These are phyloP conservation scores for Grosmannia huntii DNA, from an alignment of 2,329 filamentous ascomycete species.

Conservation along the genomic window DNA sequence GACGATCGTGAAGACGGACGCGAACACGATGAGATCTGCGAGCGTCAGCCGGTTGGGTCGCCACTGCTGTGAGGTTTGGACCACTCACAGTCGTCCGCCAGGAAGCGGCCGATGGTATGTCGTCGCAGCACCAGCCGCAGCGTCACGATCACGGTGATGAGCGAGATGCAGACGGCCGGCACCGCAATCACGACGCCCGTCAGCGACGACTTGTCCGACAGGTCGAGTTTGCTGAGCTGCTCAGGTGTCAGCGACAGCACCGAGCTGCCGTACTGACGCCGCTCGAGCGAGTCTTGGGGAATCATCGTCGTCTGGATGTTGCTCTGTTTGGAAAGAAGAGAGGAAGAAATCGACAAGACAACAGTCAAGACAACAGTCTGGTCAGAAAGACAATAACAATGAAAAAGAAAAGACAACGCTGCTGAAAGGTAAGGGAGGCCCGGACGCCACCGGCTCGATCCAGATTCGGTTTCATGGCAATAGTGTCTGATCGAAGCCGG, in stretches of 20 bases:
- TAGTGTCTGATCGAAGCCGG: too few species aligned
- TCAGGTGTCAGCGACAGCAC: conserved; percentile 4
- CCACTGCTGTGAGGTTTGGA: background rate
- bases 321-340: too few species aligned
- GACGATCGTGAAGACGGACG: conserved; percentile 13
- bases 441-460: too few species aligned
- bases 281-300: background rate
- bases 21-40: conserved; percentile 12
- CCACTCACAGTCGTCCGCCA: conserved; percentile 12
- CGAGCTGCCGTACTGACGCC: background rate
- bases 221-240: conserved; percentile 11
- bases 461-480: too few species aligned
- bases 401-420: too few species aligned
- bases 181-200: conserved; percentile 8
- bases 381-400: too few species aligned
- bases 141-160: conserved; percentile 12
- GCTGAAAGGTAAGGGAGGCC: too few species aligned
- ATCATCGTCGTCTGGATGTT: too few species aligned
- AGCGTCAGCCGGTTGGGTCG: too few species aligned
- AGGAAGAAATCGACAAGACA: background rate
- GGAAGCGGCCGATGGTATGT: conserved; percentile 11
- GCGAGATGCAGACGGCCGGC: conserved; percentile 11
- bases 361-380: too few species aligned
- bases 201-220: conserved; percentile 12
- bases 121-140: conserved; percentile 12